Percentiles rank a stretch among this genome's conserved stretches.
These are phyloP conservation scores for Erysimum cheiri DNA, from an alignment of 441 rosid species.

Conservation along the genomic window DNA sequence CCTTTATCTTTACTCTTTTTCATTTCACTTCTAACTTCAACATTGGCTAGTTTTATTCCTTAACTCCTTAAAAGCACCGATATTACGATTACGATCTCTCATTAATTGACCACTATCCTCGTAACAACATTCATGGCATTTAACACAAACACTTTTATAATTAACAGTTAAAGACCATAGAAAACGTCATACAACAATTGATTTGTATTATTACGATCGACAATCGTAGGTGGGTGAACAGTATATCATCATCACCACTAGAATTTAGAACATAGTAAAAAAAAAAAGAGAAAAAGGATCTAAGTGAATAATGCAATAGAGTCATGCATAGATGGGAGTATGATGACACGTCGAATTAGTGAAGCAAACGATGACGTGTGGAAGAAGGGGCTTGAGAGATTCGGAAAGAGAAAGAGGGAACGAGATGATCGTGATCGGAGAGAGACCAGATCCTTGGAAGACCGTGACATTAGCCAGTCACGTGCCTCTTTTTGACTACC, in stretches of 20 bases:
- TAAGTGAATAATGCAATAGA: background rate
- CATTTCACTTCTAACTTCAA: slow-evolving; percentile 30
- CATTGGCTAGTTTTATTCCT: slow-evolving; percentile 9
- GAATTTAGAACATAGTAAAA: background rate
- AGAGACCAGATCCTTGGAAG: slow-evolving; percentile 47
- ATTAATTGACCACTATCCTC: slow-evolving; percentile 25
- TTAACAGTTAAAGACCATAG: background rate
- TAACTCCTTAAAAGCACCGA: slow-evolving; percentile 34
- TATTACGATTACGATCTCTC: slow-evolving; percentile 29
- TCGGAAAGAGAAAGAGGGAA: slow-evolving; percentile 18
- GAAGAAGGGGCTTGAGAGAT: slow-evolving; percentile 30
- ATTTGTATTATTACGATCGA: background rate
- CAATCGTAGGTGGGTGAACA: slow-evolving; percentile 1
- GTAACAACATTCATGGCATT: background rate
- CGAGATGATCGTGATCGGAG: slow-evolving; percentile 38
- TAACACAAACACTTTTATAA: background rate
- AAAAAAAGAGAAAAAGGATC: background rate
- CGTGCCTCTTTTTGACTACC: slow-evolving; percentile 47
- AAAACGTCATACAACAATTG: background rate
- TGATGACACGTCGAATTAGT: slow-evolving; percentile 25
- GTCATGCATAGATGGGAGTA: background rate
- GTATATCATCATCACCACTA: background rate
- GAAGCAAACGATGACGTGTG: slow-evolving; percentile 42
- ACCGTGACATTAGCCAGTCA: slow-evolving; percentile 47
- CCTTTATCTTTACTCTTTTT: slow-evolving; percentile 36